Base-by-base conservation (phyloP, 192 early-diverging fungal species). In the Coemansia sp. region DNA sequence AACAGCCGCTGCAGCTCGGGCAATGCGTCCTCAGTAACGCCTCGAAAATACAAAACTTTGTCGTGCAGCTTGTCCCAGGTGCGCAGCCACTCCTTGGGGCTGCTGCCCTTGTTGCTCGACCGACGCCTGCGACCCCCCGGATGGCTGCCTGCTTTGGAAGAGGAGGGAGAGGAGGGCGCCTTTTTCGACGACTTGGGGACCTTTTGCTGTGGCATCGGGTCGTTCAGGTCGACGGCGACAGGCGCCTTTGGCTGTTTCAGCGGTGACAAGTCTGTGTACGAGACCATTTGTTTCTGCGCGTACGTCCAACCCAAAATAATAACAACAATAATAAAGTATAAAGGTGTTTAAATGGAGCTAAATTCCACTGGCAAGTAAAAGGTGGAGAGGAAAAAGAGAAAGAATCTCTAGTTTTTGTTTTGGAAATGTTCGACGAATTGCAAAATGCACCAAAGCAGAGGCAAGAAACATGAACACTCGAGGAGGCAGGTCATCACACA, bases 1-100 rank as follows among this genome's bases (percentile, higher is more conserved):
- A 82, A 79, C 50, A 75, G 64, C 71, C 67, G 63, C 61, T 79
- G 75, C 25, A 78, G 68, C 52, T 78, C 68, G 3, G 70, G 50
- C 48, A 82, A 38, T 4, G 81, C 65, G 29, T 71, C 65, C 57
- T 71, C 72, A 19, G 75, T 72, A n/a, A 67, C 67, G 22, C 75
- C 75, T 50, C 57, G 57, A 62, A 82, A 82, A 55, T 75, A 82
- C 20, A 82, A 60, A 28, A 57, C 50, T 41, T 68, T 68, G 23
- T 66, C 44, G 25, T 72, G 66, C 50, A 79, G 55, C 40, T 63
- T 50, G 45, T 63, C 57, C 75, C 75, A 79, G 31, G 38, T 53
- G 28, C 50, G 38, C 41, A 50, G 75, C 75, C 75, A 79, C 19
- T 72, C 70, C 40, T 68, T 67, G 23, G 52, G 28, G 17, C 52